phyloP scores from a whole-genome alignment of 495 filamentous ascomycete species.

The Rhypophila decipiens region DNA sequence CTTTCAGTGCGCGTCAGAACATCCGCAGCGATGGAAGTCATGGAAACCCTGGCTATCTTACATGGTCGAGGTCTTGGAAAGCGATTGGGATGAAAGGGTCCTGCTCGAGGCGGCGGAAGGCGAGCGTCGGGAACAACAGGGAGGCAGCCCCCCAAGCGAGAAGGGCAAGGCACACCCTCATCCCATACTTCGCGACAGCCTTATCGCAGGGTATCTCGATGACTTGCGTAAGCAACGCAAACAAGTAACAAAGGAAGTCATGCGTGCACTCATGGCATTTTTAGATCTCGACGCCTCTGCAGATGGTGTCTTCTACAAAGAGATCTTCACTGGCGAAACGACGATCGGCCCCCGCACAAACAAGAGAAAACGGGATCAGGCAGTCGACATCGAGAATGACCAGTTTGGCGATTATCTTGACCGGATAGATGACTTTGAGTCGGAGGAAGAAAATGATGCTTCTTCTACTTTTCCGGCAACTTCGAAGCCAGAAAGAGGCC shows the following conservation, averaged over 20 bases:
- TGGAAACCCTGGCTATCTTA: conserved; percentile 80
- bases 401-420: conserved; percentile 40
- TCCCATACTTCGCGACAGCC: conserved; percentile 26
- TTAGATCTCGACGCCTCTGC: conserved; percentile 29
- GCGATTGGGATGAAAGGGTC: conserved; percentile 61
- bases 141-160: not conserved
- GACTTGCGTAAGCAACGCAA: conserved; percentile 28
- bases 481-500: not conserved
- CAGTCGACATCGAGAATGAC: conserved; percentile 40
- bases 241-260: conserved; percentile 31
- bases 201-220: conserved; percentile 15
- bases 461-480: not conserved
- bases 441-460: conserved; percentile 16
- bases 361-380: conserved; percentile 43
- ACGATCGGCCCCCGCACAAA: conserved; percentile 22
- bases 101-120: conserved; percentile 18
- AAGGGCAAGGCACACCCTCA: conserved; percentile 1
- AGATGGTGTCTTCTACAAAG: conserved; percentile 33
- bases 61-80: conserved; percentile 70
- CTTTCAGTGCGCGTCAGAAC: conserved; percentile 76
- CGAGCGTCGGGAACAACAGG: not conserved
- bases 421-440: conserved; percentile 23
- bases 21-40: conserved; percentile 66
- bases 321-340: conserved; percentile 45
- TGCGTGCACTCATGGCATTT: conserved; percentile 33